Base-by-base conservation (phyloP, 225 moss, liverwort and hornwort genomes). In the Pseudisothecium myosuroides region DNA sequence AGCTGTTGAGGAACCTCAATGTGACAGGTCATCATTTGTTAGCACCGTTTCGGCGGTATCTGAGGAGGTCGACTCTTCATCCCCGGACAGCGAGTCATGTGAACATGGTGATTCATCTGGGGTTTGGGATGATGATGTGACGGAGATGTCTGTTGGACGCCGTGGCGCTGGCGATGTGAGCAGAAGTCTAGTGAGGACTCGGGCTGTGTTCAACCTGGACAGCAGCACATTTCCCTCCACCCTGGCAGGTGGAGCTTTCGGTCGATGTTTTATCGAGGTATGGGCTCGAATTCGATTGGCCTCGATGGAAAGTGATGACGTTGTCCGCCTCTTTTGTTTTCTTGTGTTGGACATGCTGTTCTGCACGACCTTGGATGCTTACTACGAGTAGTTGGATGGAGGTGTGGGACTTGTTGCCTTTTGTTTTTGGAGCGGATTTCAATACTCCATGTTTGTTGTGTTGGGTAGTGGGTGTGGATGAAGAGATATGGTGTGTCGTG, bases 201-300 rank as follows among this genome's bases (percentile, higher is more conserved):
- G 68, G 60, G 85, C 90, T 60, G 91, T 91, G 55, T 87, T 93
- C 23, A 63, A 92, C 62, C 82, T 93, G 10, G 85, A 89, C 29
- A 13, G 86, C 63, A 78, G 76, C 83, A 86, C 91, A 20, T 91
- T 89, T 83, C 54, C 90, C 31, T 92, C 93, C 22, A 89, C 83
- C 22, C 89, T 89, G 88, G 55, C 68, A 34, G 91, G 91, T 28
- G 91, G 91, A 87, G 87, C 28, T 69, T 88, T 95, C 63, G 97
- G 98, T 86, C 97, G 98, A 28, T 97, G 96, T 82, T 97, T 98
- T 80, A 89, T 98, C 59, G 98, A 98, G 98, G 98, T 96, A 89
- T 49, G 86, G 34, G 8, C 16, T 41, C 24, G 16, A 20, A 9
- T 55, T 28, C 27, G 69, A 14, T 49, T 63, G 22, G 1, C 12